Conservation (phyloP, 1,139 yeast species). For the Geotrichum citri-aurantii region DNA sequence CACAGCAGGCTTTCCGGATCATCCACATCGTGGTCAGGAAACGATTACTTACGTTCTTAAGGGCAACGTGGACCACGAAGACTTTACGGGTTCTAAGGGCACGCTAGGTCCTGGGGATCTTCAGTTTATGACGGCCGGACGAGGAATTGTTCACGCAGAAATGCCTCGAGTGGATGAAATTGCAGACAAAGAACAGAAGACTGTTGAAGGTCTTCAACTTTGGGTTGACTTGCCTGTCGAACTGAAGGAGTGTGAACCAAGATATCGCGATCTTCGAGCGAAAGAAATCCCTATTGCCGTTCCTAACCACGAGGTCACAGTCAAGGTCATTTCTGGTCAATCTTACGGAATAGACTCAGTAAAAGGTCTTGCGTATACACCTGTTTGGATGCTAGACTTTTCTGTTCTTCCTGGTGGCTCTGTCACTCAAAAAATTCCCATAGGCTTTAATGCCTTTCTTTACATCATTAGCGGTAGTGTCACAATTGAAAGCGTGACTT, state of each 20-base stretch:
- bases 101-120: slow-evolving; percentile 77
- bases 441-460: slow-evolving; percentile 64
- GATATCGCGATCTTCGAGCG: slow-evolving; percentile 72
- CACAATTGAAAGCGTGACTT: slow-evolving; percentile 35
- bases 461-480: slow-evolving; percentile 66
- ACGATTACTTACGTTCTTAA: slow-evolving; percentile 69
- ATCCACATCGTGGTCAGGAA: slow-evolving; percentile 90
- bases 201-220: slow-evolving; percentile 68
- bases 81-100: slow-evolving; percentile 81
- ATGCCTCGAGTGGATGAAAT: slow-evolving; percentile 67
- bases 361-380: slow-evolving; percentile 76
- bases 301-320: slow-evolving; percentile 74
- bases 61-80: slow-evolving; percentile 86
- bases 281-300: slow-evolving; percentile 64
- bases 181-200: slow-evolving; percentile 28
- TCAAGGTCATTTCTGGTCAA: slow-evolving; percentile 73
- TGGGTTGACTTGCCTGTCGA: slow-evolving; percentile 86
- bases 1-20: slow-evolving; percentile 88
- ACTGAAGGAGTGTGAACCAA: slow-evolving; percentile 63
- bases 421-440: slow-evolving; percentile 56
- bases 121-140: slow-evolving; percentile 94
- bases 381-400: slow-evolving; percentile 62
- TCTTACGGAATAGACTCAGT: slow-evolving; percentile 72
- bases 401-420: slow-evolving; percentile 65
- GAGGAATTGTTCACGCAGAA: slow-evolving; percentile 80